Conservation (phyloP, 768 basidiomycete genomes). For the Podaxis rugospora region DNA sequence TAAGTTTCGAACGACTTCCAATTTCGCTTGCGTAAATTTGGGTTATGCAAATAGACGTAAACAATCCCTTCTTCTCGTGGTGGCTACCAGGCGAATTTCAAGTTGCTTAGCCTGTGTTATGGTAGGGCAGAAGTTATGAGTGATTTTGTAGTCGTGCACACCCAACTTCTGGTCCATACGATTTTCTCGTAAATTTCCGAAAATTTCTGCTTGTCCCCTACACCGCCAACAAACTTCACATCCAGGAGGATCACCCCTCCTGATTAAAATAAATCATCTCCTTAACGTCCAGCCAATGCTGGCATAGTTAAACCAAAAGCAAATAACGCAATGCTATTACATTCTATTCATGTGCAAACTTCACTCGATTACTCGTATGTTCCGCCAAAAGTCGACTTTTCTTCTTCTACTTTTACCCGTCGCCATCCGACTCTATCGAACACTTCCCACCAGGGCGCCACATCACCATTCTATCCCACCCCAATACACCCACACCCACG, state of each 20-base stretch:
- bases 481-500: constrained; percentile 3
- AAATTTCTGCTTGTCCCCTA: neutral
- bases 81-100: neutral
- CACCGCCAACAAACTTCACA: neutral
- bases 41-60: constrained; percentile 3
- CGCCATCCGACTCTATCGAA: neutral
- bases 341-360: constrained; percentile 5
- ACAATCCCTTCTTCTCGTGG: neutral
- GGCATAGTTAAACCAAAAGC: neutral
- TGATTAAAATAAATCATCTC: neutral
- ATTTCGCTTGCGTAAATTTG: constrained; percentile 5
- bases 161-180: neutral
- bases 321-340: constrained; percentile 3
- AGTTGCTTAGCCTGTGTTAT: neutral
- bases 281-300: neutral
- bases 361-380: neutral
- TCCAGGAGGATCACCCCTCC: neutral
- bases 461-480: neutral
- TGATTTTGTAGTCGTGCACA: neutral
- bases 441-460: constrained; percentile 1
- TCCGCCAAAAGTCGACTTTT: neutral
- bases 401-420: neutral
- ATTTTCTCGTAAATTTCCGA: neutral
- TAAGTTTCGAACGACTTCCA: constrained; percentile 13
- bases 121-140: neutral